Conservation (phyloP, 2,329 filamentous ascomycete genomes). For the Fusarium sp. region DNA sequence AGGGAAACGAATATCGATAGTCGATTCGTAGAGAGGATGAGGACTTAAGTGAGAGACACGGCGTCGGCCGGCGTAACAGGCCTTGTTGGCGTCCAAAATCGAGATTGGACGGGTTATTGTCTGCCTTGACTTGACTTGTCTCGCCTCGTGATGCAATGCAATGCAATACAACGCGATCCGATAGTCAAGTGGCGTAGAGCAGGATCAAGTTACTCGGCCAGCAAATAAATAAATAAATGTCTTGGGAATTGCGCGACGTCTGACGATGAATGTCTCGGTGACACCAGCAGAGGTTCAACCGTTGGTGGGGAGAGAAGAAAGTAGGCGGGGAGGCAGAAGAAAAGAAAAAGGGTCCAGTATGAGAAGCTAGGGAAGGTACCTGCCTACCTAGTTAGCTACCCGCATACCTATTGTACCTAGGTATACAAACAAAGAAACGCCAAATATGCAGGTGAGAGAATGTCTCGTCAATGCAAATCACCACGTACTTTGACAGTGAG, state of each 20-base stretch:
- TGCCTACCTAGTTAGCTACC: background rate
- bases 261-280: background rate
- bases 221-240: conserved; percentile 5
- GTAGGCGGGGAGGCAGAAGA: conserved; percentile 14
- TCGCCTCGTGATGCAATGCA: conserved; percentile 12
- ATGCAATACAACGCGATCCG: too few species aligned
- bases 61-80: conserved; percentile 27
- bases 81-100: conserved; percentile 14
- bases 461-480: too few species aligned
- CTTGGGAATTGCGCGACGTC: background rate
- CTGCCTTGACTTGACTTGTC: conserved; percentile 1
- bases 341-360: conserved; percentile 22
- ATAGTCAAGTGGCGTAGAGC: background rate
- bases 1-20: conserved; percentile 11
- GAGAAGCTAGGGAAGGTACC: background rate
- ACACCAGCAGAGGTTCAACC: conserved; percentile 16
- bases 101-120: conserved; percentile 11
- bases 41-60: conserved; percentile 29
- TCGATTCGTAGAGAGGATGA: conserved; percentile 17
- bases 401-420: too few species aligned
- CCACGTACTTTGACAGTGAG: too few species aligned
- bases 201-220: conserved; percentile 14
- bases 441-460: conserved; percentile 1
- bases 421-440: conserved; percentile 14
- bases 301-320: conserved; percentile 21